Evolutionary conservation across 352 stramenopile species (phyloP).

Genomic region (Pythium utonaiense): DNA sequence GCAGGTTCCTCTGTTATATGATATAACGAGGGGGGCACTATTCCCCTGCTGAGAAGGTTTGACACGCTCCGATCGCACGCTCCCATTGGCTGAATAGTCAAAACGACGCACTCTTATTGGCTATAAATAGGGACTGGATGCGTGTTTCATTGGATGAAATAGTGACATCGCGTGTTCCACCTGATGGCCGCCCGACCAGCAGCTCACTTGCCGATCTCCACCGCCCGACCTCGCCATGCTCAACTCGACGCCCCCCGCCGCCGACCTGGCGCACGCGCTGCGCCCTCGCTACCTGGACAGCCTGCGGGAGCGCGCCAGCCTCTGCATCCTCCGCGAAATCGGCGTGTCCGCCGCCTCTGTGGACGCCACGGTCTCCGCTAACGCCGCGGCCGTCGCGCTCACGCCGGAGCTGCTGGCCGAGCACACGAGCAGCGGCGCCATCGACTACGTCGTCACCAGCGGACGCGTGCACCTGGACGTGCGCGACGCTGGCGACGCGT

Average conservation of each 20-base stretch:
- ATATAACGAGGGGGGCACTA: not conserved
- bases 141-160: slow-evolving; percentile 2
- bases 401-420: slow-evolving; percentile 32
- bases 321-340: slow-evolving; percentile 48
- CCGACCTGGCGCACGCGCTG: slow-evolving; percentile 34
- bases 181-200: not conserved
- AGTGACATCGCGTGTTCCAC: no score
- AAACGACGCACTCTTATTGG: not conserved
- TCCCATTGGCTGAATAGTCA: slow-evolving; percentile 10
- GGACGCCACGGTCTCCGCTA: not conserved
- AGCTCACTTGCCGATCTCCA: not conserved
- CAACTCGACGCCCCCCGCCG: slow-evolving; percentile 10
- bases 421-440: slow-evolving; percentile 33
- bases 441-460: slow-evolving; percentile 36
- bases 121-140: not conserved
- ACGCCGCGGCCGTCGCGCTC: slow-evolving; percentile 7
- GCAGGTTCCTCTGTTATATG: not conserved
- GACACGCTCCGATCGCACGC: not conserved
- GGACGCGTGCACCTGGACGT: slow-evolving; percentile 59
- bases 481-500: slow-evolving; percentile 66
- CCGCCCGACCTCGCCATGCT: slow-evolving; percentile 5
- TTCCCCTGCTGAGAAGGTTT: not conserved
- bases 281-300: slow-evolving; percentile 65
- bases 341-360: slow-evolving; percentile 33
- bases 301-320: slow-evolving; percentile 49